Evolutionary conservation across 805 yeast genomes (phyloP).

Genomic region (Candida coleopterorum): DNA sequence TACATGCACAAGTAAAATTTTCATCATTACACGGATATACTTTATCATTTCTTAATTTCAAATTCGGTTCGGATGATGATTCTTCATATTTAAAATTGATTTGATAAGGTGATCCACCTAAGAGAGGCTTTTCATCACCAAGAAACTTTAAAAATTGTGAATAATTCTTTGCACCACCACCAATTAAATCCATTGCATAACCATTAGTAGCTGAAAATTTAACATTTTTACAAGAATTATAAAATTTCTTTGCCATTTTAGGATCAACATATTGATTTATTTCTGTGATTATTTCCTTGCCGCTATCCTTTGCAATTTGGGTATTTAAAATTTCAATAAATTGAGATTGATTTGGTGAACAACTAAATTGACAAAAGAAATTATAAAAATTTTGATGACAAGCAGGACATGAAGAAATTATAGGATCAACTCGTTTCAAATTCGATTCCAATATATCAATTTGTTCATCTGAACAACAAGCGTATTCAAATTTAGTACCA

Average conservation of each 20-base stretch:
- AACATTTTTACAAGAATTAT: conserved; percentile 80
- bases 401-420: conserved; percentile 69
- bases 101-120: conserved; percentile 96
- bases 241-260: conserved; percentile 58
- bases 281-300: conserved; percentile 63
- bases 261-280: conserved; percentile 59
- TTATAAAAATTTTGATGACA: conserved; percentile 81
- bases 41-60: conserved; percentile 21
- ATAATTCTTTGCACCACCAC: conserved; percentile 90
- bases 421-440: conserved; percentile 36
- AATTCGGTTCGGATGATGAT: conserved; percentile 9
- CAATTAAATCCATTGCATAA: conserved; percentile 92
- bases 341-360: conserved; percentile 76
- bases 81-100: conserved; percentile 61
- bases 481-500: conserved; percentile 58
- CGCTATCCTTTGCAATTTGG: conserved; percentile 43
- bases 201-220: conserved; percentile 95
- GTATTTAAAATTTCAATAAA: conserved; percentile 66
- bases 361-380: conserved; percentile 82
- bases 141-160: conserved; percentile 74
- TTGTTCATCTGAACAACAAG: conserved; percentile 74
- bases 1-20: conserved; percentile 76
- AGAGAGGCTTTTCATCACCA: conserved; percentile 89
- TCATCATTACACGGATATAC: conserved; percentile 56
- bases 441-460: conserved; percentile 50